phyloP scores from a whole-genome alignment of 2,329 filamentous ascomycete genomes.

The Curvularia sp. region DNA sequence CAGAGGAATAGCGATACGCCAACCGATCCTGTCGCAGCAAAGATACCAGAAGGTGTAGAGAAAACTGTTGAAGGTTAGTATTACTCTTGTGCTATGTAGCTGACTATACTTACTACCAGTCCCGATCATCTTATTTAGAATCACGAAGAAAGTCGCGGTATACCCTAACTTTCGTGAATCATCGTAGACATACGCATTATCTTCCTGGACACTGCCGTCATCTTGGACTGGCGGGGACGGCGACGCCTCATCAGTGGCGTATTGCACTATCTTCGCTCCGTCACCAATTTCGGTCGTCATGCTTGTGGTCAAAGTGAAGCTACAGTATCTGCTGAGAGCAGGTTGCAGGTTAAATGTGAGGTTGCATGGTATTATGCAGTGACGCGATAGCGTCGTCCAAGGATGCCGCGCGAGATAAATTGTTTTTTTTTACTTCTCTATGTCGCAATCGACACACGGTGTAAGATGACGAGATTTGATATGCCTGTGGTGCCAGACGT shows the following conservation, averaged over 20 bases:
- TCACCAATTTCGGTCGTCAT: constrained; percentile 37
- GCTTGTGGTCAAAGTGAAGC: background rate
- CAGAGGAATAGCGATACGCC: constrained; percentile 63
- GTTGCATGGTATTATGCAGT: constrained; percentile 28
- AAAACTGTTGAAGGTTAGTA: constrained; percentile 51
- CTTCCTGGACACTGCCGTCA: constrained; percentile 40
- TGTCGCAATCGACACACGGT: constrained; percentile 38
- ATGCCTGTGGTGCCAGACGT: constrained; percentile 30
- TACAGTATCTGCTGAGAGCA: background rate
- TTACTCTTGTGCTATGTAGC: constrained; percentile 6
- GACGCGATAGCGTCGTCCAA: constrained; percentile 23
- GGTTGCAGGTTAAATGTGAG: constrained; percentile 4
- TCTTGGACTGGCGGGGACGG: constrained; percentile 27
- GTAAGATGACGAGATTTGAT: constrained; percentile 38
- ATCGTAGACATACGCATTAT: constrained; percentile 43
- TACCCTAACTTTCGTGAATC: constrained; percentile 46
- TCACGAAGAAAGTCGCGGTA: constrained; percentile 46
- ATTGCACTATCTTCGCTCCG: constrained; percentile 29
- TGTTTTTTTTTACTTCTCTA: constrained; percentile 15
- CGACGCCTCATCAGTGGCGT: constrained; percentile 22
- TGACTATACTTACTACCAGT: constrained; percentile 34
- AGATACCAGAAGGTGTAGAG: constrained; percentile 65
- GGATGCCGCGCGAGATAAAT: constrained; percentile 14
- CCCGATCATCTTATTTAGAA: constrained; percentile 45
- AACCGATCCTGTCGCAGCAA: constrained; percentile 62